A percentile compares a stretch with the other conserved stretches of the same genome.
Conservation (phyloP, 2,329 filamentous ascomycete genomes). For the Colletotrichum sp. region DNA sequence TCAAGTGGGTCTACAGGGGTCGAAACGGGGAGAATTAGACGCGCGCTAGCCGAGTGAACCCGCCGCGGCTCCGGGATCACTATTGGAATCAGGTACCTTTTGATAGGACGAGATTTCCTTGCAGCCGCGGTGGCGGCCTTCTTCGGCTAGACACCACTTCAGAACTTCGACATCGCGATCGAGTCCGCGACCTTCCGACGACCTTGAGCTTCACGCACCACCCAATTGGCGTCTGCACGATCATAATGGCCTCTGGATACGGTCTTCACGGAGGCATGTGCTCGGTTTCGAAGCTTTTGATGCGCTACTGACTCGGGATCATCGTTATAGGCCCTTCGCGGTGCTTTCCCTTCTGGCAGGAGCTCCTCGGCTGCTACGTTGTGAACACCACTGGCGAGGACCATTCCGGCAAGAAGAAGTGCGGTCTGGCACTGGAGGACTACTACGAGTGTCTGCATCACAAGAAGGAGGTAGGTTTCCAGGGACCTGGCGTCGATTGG, state of each 20-base stretch:
- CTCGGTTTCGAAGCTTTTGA: neutral
- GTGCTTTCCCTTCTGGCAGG: conserved; percentile 99
- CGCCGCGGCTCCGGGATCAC: neutral
- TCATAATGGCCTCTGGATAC: conserved; percentile 79
- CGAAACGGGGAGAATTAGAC: neutral
- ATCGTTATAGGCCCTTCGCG: conserved; percentile 62
- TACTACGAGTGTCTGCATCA: conserved; percentile 99
- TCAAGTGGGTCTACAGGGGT: neutral
- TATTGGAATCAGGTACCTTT: conserved; percentile 4
- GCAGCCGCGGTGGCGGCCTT: conserved; percentile 2
- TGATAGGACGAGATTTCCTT: conserved; percentile 10
- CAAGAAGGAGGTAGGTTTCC: conserved; percentile 87
- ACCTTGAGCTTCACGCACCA: conserved; percentile 18
- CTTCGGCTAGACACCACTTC: neutral
- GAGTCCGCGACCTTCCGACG: neutral
- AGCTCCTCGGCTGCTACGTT: conserved; percentile 97
- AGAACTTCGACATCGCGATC: neutral
- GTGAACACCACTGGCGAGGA: conserved; percentile 86
- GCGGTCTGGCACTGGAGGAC: conserved; percentile 83
- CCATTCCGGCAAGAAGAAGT: conserved; percentile 84
- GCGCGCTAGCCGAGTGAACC: conserved; percentile 5
- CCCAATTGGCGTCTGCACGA: conserved; percentile 29
- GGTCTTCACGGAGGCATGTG: conserved; percentile 77
- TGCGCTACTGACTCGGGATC: conserved; percentile 24
- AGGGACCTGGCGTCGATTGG: neutral